Percentiles rank a stretch among this genome's conserved stretches.
Evolutionary conservation across 176 grass and related monocot genomes (phyloP).

Genomic region (maize (Zea mays)): DNA sequence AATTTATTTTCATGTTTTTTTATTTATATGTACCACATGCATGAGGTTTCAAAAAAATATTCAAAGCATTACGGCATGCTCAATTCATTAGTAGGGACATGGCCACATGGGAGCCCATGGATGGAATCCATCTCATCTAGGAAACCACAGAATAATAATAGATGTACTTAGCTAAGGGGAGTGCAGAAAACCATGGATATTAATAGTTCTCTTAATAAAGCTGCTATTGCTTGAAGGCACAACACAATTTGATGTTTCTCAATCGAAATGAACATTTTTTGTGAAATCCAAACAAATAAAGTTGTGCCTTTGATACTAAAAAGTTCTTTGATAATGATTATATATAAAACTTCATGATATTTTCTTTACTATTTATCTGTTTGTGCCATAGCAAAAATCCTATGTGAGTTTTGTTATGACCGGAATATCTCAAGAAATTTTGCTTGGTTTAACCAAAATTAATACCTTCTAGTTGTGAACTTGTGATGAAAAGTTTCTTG

Average conservation of each 20-base stretch:
- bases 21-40: background rate
- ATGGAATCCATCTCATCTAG: constrained; percentile 8
- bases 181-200: background rate
- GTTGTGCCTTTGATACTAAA: background rate
- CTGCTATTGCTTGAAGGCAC: background rate
- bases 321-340: background rate
- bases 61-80: background rate
- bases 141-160: background rate
- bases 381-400: background rate
- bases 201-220: constrained; percentile 1
- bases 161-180: background rate
- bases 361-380: constrained; percentile 21
- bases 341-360: background rate
- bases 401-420: constrained; percentile 9
- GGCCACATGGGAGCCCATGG: background rate
- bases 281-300: background rate
- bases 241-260: background rate
- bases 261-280: background rate
- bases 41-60: background rate
- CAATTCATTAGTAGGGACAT: background rate
- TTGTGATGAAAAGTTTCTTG: background rate
- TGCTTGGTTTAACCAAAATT: constrained; percentile 21
- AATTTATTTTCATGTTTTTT: background rate
- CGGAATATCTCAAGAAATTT: constrained; percentile 20
- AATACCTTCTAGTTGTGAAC: background rate